A percentile compares a stretch with the other conserved stretches of the same genome.
phyloP scores from a whole-genome alignment of 306 rosid species.

The Dalbergia oliveri region DNA sequence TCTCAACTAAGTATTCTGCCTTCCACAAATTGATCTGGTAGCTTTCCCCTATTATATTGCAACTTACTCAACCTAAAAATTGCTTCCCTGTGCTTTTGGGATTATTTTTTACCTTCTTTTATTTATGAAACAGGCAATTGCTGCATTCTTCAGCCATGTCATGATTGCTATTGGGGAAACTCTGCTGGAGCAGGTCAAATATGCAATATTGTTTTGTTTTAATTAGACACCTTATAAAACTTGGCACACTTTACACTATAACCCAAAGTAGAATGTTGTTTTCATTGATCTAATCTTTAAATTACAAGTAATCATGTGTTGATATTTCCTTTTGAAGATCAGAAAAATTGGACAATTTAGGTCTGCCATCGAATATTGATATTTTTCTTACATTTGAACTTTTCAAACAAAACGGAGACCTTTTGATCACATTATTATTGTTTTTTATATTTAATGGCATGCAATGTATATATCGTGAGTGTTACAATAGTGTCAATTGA shows the following conservation, averaged over 20 bases:
- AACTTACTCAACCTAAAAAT: slow-evolving; percentile 5
- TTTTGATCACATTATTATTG: neutral
- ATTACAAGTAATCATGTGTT: slow-evolving; percentile 1
- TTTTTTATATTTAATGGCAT: neutral
- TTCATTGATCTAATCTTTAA: neutral
- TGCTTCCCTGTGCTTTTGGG: slow-evolving; percentile 30
- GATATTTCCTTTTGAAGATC: slow-evolving; percentile 2
- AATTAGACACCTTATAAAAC: slow-evolving; percentile 22
- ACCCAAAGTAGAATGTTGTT: neutral
- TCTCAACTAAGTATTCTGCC: neutral
- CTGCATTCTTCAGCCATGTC: slow-evolving; percentile 81
- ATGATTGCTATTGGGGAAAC: slow-evolving; percentile 85
- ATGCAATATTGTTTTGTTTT: slow-evolving; percentile 5
- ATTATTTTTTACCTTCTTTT: slow-evolving; percentile 41
- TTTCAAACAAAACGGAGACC: neutral
- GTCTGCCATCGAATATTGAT: slow-evolving; percentile 17
- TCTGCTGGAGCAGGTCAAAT: slow-evolving; percentile 73
- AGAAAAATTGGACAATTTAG: slow-evolving; percentile 15
- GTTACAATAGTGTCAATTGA: neutral
- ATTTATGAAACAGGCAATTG: slow-evolving; percentile 65
- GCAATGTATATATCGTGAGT: neutral
- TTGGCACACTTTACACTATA: slow-evolving; percentile 5
- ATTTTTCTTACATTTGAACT: neutral
- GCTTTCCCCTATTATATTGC: neutral
- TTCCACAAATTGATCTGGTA: neutral